These are phyloP conservation scores for Termitomyces sp. DNA, from an alignment of 768 basidiomycete genomes.

Conservation along the genomic window DNA sequence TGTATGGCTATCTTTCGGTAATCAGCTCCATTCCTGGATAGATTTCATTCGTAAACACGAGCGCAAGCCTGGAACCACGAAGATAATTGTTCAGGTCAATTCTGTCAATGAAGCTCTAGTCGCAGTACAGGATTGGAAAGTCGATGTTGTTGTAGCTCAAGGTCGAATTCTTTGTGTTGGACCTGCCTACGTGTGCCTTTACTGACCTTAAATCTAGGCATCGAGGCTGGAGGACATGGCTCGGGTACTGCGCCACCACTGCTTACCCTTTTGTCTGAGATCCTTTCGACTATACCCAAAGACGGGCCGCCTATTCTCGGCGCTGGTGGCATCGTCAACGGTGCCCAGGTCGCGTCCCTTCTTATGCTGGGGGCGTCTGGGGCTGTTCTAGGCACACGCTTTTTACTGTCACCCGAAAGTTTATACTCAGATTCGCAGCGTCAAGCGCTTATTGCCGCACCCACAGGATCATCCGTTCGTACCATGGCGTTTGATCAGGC, in stretches of 20 bases:
- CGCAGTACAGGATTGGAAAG: slow-evolving; percentile 67
- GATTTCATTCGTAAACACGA: slow-evolving; percentile 57
- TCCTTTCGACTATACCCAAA: slow-evolving; percentile 43
- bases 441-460: slow-evolving; percentile 47
- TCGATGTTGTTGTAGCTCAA: slow-evolving; percentile 77
- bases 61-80: slow-evolving; percentile 38
- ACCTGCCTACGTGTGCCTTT: slow-evolving; percentile 7
- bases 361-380: slow-evolving; percentile 70
- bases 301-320: slow-evolving; percentile 58
- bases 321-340: slow-evolving; percentile 71
- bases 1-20: slow-evolving; percentile 76
- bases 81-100: slow-evolving; percentile 65
- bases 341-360: slow-evolving; percentile 61
- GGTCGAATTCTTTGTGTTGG: slow-evolving; percentile 38
- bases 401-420: slow-evolving; percentile 67
- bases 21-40: slow-evolving; percentile 59
- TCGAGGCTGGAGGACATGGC: slow-evolving; percentile 82
- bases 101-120: slow-evolving; percentile 56
- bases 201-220: slow-evolving; percentile 44
- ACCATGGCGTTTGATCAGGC: slow-evolving; percentile 65
- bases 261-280: slow-evolving; percentile 54
- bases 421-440: slow-evolving; percentile 56
- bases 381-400: slow-evolving; percentile 72
- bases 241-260: slow-evolving; percentile 54
- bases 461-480: slow-evolving; percentile 46